Conservation (phyloP, 2,329 filamentous ascomycete genomes). For the Fusarium scirpi region DNA sequence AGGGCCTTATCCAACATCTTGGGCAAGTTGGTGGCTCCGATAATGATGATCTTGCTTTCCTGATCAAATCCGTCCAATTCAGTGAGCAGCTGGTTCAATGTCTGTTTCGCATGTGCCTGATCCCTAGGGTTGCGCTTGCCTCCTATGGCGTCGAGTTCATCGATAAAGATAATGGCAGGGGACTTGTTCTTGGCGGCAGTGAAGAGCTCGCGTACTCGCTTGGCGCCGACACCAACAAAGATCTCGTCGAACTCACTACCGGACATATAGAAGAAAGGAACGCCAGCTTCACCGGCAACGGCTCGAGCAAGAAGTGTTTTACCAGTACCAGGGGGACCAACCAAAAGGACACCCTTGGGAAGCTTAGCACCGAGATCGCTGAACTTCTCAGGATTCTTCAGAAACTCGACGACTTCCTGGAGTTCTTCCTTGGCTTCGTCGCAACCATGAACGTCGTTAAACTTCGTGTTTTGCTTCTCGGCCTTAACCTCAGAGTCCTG, state of each 20-base stretch:
- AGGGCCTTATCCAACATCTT: conserved; percentile 94
- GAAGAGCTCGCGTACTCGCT: conserved; percentile 96
- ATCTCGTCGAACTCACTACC: conserved; percentile 98
- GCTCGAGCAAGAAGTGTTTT: conserved; percentile 96
- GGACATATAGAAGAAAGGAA: conserved; percentile 99
- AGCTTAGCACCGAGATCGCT: conserved; percentile 94
- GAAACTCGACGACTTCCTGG: conserved; percentile 95
- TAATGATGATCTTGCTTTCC: conserved; percentile 92
- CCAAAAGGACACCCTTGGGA: conserved; percentile 94
- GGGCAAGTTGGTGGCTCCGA: conserved; percentile 96
- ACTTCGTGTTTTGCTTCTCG: conserved; percentile 90
- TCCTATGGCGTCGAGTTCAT: conserved; percentile 93
- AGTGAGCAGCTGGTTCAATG: conserved; percentile 94
- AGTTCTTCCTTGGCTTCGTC: conserved; percentile 99
- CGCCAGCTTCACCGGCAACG: conserved; percentile 95
- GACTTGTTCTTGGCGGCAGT: conserved; percentile 84
- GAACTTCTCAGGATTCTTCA: conserved; percentile 93
- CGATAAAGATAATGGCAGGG: conserved; percentile 94
- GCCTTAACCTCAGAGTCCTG: conserved; percentile 88
- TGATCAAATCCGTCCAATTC: conserved; percentile 98
- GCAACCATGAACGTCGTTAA: conserved; percentile 94
- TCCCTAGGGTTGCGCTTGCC: conserved; percentile 93
- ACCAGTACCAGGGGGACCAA: conserved; percentile 95
- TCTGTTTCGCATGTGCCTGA: conserved; percentile 96
- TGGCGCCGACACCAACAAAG: conserved; percentile 95